A percentile compares a stretch with the other conserved stretches of the same genome.
These are phyloP conservation scores for Penicillium italicum DNA, from an alignment of 2,329 filamentous ascomycete genomes.

Conservation along the genomic window DNA sequence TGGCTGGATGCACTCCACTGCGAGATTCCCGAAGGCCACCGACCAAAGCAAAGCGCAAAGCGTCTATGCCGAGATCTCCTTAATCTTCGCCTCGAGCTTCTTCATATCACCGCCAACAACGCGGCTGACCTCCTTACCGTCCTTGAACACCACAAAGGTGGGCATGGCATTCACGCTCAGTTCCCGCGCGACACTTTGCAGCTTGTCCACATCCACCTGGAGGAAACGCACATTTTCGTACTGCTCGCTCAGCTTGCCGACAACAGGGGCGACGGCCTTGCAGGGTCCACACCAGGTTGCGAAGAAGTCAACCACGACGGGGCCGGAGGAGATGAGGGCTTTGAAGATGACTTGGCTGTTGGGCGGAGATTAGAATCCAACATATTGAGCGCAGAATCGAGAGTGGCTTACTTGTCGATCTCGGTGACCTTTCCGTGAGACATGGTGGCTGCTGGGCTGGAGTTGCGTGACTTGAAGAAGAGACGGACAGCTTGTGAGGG, in stretches of 20 bases:
- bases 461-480: conserved; percentile 11
- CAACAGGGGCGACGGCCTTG: conserved; percentile 52
- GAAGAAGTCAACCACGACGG: conserved; percentile 55
- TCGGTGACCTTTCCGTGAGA: conserved; percentile 37
- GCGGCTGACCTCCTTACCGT: conserved; percentile 31
- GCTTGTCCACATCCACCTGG: conserved; percentile 55
- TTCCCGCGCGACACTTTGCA: conserved; percentile 49
- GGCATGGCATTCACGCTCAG: conserved; percentile 50
- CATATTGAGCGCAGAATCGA: too few relatives aligned
- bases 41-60: neutral
- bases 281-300: conserved; percentile 58
- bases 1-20: neutral
- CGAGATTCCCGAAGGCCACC: neutral
- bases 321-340: conserved; percentile 47
- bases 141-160: conserved; percentile 41
- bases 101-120: conserved; percentile 9
- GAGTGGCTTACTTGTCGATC: conserved; percentile 33
- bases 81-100: conserved; percentile 4
- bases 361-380: conserved; percentile 1
- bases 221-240: conserved; percentile 51
- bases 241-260: conserved; percentile 50
- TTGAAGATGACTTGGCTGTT: conserved; percentile 61
- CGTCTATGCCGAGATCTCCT: neutral
- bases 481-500: conserved; percentile 16
- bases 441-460: conserved; percentile 22